Conservation (phyloP, 177 flowering plant species). For the Vitis hybrid region DNA sequence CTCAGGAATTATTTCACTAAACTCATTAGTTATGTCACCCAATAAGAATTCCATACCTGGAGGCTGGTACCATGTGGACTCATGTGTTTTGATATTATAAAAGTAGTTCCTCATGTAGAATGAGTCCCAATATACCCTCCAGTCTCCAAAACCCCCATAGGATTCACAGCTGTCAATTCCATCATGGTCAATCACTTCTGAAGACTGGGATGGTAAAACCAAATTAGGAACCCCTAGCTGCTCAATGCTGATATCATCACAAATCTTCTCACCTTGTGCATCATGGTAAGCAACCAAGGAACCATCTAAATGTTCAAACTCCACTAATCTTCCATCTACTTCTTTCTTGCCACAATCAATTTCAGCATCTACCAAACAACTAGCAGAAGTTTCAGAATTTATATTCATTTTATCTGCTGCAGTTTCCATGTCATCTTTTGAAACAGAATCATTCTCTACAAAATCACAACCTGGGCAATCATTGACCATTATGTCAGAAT, state of each 20-base stretch:
- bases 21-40: conserved; percentile 14
- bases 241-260: conserved; percentile 12
- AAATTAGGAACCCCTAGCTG: conserved; percentile 20
- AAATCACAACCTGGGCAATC: conserved; percentile 12
- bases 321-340: conserved; percentile 14
- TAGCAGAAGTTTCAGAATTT: conserved; percentile 23
- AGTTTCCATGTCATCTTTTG: conserved; percentile 17
- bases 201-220: conserved; percentile 11
- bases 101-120: conserved; percentile 65
- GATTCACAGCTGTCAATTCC: conserved; percentile 13
- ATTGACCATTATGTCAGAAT: conserved; percentile 12
- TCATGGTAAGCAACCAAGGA: conserved; percentile 14
- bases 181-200: conserved; percentile 16
- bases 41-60: conserved; percentile 53
- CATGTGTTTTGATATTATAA: conserved; percentile 60
- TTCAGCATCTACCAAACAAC: conserved; percentile 19
- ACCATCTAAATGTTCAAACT: conserved; percentile 18
- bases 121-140: conserved; percentile 74
- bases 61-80: conserved; percentile 84
- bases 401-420: conserved; percentile 5
- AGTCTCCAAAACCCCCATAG: conserved; percentile 41
- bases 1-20: conserved; percentile 22
- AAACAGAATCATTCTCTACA: neutral
- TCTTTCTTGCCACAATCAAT: conserved; percentile 17
- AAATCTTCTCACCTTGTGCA: conserved; percentile 17